Evolutionary conservation across 208 protist genomes (phyloP).

Genomic region (Acanthamoeba sp.): DNA sequence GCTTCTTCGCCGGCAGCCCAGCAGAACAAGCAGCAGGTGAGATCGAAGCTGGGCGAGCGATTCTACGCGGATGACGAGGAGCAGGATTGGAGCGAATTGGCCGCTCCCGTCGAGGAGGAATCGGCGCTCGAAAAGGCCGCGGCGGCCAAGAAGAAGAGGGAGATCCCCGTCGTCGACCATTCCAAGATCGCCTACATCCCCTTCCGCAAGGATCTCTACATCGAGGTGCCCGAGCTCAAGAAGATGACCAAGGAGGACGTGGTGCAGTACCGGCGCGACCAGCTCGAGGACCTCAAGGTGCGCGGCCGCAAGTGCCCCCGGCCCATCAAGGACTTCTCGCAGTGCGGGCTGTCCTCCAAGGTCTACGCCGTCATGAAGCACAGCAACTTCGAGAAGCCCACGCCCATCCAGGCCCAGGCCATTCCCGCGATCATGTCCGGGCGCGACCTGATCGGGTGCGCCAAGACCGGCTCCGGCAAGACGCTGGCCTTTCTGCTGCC

Average conservation of each 20-base stretch:
- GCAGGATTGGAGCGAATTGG: constrained; percentile 76
- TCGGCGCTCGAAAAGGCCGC: constrained; percentile 20
- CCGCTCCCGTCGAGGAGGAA: constrained; percentile 37
- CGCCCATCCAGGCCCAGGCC: constrained; percentile 91
- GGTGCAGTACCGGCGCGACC: constrained; percentile 21
- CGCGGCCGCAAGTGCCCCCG: constrained; percentile 83
- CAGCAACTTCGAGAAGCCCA: constrained; percentile 84
- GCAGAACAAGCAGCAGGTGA: neutral
- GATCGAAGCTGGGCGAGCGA: constrained; percentile 37
- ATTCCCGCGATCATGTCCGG: constrained; percentile 91
- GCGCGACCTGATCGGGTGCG: constrained; percentile 92
- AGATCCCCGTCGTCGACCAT: constrained; percentile 84
- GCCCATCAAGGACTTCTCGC: constrained; percentile 86
- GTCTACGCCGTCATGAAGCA: constrained; percentile 80
- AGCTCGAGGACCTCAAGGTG: constrained; percentile 81
- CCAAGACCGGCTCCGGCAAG: constrained; percentile 94
- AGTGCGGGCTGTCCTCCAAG: constrained; percentile 87
- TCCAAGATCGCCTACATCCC: constrained; percentile 80
- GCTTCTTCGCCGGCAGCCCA: neutral
- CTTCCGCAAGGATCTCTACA: constrained; percentile 88
- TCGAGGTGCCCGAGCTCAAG: constrained; percentile 83
- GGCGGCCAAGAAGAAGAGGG: constrained; percentile 82
- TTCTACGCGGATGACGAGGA: constrained; percentile 80
- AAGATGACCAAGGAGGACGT: constrained; percentile 82
- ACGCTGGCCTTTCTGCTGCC: constrained; percentile 93